phyloP scores from a whole-genome alignment of 2,329 filamentous ascomycete genomes.

The Didymella lethalis region DNA sequence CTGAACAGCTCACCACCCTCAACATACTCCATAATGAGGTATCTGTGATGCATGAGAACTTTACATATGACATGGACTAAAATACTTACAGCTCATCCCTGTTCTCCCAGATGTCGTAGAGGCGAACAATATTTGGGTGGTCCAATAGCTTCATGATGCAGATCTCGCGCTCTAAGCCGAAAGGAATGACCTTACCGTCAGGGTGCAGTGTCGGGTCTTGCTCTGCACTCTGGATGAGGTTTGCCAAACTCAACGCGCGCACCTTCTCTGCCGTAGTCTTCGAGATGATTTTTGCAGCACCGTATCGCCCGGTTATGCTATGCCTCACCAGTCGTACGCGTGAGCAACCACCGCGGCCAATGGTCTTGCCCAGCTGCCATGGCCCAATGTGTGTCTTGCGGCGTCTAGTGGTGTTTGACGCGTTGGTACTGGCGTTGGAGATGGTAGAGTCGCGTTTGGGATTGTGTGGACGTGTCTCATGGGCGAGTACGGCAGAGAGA shows the following conservation, averaged over 20 bases:
- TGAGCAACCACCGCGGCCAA: constrained; percentile 89
- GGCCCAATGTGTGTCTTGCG: constrained; percentile 83
- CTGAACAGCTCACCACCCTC: constrained; percentile 85
- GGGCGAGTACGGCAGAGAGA: constrained; percentile 60
- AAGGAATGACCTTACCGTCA: constrained; percentile 76
- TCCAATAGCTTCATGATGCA: constrained; percentile 97
- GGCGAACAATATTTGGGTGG: constrained; percentile 90
- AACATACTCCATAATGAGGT: constrained; percentile 92
- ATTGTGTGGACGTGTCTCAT: constrained; percentile 59
- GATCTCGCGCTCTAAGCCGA: constrained; percentile 92
- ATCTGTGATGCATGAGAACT: constrained; percentile 63
- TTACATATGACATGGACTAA: no score
- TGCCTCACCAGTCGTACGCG: constrained; percentile 88
- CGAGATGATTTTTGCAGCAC: constrained; percentile 94
- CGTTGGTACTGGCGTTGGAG: constrained; percentile 64
- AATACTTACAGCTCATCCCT: constrained; percentile 82
- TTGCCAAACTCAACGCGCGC: constrained; percentile 84
- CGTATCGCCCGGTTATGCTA: constrained; percentile 76
- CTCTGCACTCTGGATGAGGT: constrained; percentile 77
- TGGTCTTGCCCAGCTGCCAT: constrained; percentile 88
- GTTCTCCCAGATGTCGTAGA: constrained; percentile 99
- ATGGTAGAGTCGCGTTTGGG: constrained; percentile 58
- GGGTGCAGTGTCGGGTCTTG: constrained; percentile 60
- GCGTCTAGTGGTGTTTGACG: constrained; percentile 58
- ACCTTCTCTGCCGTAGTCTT: constrained; percentile 79